Conservation (phyloP, 2,329 filamentous ascomycete genomes). For the Emergomyces orientalis region DNA sequence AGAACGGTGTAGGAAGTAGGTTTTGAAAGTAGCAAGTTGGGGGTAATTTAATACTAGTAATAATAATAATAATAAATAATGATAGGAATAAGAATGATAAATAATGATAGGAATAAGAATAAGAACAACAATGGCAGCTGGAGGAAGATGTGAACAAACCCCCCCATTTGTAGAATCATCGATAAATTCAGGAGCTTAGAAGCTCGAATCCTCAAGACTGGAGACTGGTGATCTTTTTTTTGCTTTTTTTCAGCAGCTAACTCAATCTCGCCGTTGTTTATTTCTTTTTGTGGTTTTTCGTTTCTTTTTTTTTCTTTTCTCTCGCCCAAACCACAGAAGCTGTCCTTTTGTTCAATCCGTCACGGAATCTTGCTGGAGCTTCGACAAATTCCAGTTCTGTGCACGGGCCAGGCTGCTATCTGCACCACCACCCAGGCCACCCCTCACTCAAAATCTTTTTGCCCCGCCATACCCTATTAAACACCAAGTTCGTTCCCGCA, state of each 20-base stretch:
- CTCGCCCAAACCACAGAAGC: not conserved
- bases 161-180: too few species aligned
- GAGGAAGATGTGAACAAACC: not conserved
- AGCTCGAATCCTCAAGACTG: too few species aligned
- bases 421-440: too few species aligned
- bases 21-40: not conserved
- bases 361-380: not conserved
- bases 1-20: not conserved
- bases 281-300: not conserved
- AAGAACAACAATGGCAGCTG: not conserved
- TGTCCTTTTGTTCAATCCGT: too few species aligned
- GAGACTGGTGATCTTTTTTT: too few species aligned
- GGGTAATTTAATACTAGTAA: not conserved
- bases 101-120: not conserved
- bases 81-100: too few species aligned
- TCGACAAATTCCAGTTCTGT: not conserved
- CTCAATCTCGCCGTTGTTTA: too few species aligned
- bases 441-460: not conserved
- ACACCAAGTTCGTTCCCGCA: too few species aligned
- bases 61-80: not conserved
- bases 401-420: not conserved
- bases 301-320: conserved; percentile 5
- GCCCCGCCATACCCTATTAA: not conserved
- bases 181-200: not conserved
- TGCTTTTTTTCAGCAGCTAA: not conserved